A percentile compares a stretch with the other conserved stretches of the same genome.
Conservation (phyloP, 1,284 basidiomycete genomes). For the Ganoderma multipileum region DNA sequence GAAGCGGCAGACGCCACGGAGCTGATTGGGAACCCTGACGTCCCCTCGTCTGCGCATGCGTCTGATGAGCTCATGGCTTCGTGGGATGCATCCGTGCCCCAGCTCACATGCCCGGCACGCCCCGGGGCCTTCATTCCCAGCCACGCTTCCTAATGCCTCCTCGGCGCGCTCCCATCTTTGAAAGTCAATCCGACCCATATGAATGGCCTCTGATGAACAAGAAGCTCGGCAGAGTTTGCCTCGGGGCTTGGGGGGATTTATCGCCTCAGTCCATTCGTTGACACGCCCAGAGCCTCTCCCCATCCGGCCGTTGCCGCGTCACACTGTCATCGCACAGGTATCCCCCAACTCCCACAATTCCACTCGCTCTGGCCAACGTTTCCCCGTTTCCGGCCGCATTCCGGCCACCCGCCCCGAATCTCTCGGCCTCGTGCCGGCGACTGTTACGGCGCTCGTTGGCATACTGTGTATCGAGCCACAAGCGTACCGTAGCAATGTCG, state of each 20-base stretch:
- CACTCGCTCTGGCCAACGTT: background rate
- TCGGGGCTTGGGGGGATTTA: constrained; percentile 14
- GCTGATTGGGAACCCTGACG: constrained; percentile 30
- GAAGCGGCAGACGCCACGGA: constrained; percentile 25
- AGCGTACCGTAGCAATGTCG: background rate
- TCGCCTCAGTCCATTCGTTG: background rate
- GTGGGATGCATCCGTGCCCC: constrained; percentile 8
- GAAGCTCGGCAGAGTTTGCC: constrained; percentile 14
- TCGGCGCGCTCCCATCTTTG: constrained; percentile 19
- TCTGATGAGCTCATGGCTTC: constrained; percentile 24
- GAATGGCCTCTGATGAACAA: constrained; percentile 17
- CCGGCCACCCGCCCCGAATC: background rate
- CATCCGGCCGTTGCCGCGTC: background rate
- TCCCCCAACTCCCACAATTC: background rate
- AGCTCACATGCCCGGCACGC: constrained; percentile 25
- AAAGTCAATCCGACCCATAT: constrained; percentile 16
- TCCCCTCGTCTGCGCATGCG: constrained; percentile 12
- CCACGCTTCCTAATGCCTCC: constrained; percentile 30
- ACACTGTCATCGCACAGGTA: background rate
- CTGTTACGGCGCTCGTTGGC: background rate
- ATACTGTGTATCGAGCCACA: background rate
- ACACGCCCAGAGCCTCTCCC: background rate
- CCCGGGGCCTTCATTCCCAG: constrained; percentile 18
- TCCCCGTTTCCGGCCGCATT: background rate
- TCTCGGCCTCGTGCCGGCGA: constrained; percentile 1